Conservation (phyloP, 2,329 filamentous ascomycete species). For the Neonectria faginata region DNA sequence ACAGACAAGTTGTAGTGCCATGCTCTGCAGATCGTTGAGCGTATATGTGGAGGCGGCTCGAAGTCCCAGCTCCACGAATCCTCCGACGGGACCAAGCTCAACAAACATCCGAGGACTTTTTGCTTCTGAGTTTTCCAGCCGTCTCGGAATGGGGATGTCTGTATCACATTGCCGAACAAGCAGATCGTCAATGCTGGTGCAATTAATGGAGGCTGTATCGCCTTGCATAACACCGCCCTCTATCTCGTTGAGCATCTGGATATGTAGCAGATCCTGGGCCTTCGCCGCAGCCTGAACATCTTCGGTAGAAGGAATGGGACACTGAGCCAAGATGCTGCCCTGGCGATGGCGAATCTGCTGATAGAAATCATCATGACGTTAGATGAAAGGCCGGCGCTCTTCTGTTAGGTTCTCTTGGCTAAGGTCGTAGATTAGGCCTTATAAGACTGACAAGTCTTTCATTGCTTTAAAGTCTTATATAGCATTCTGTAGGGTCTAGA, state of each 20-base stretch:
- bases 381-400: conserved; percentile 20
- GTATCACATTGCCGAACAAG: conserved; percentile 18
- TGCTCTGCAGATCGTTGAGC: conserved; percentile 7
- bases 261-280: conserved; percentile 24
- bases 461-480: conserved; percentile 26
- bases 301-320: background rate
- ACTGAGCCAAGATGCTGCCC: background rate
- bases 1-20: conserved; percentile 1
- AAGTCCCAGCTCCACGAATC: background rate
- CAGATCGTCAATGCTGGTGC: conserved; percentile 22
- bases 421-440: conserved; percentile 16
- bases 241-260: conserved; percentile 21
- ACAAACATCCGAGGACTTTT: background rate
- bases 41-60: conserved; percentile 4
- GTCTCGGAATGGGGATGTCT: conserved; percentile 18
- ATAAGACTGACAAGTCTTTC: conserved; percentile 23
- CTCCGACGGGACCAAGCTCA: background rate
- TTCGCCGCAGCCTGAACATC: conserved; percentile 21
- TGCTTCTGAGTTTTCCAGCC: background rate
- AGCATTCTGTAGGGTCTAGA: conserved; percentile 23
- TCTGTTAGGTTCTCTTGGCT: conserved; percentile 11
- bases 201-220: background rate
- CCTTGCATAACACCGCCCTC: background rate
- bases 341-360: conserved; percentile 25
- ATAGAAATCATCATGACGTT: conserved; percentile 22